Evolutionary conservation across 345 rosid genomes (phyloP), one percentile per base, ranked within the genome.

Genomic region (Salix dunnii): DNA sequence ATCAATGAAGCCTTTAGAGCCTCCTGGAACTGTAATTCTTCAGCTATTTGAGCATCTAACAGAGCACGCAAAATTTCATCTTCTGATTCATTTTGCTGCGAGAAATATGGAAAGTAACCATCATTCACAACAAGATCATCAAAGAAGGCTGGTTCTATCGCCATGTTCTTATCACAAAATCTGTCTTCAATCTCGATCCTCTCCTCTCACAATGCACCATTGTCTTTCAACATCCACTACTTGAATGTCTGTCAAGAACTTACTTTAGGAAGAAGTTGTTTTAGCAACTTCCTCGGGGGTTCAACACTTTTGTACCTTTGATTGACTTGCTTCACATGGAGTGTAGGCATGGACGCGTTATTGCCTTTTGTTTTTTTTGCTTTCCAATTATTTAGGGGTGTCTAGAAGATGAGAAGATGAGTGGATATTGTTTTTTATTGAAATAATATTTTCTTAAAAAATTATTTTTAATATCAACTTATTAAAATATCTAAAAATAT

Each of bases 11-110:
- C 31, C 10, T 78, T 35, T 7, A 71, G 21, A 25, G 40, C 71
- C 53, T 77, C 76, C 12, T 66, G 60, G 66, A 78, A 36, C 76
- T 72, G 80, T 18, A 67, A 38, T 35, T 53, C 25, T 70, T 70
- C 64, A 10, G 63, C 75, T 23, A 42, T 43, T 31, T 23, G 25
- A 43, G 80, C 48, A 48, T 70, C 75, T 9, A n/a, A 14, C 5
- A 33, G 46, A n/a, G 23, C 28, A 10, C 14, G 48, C 12, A 43
- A 33, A 10, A 55, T 20, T 16, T 38, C 42, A 68, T 18, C 9
- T 21, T 68, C 74, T 12, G 40, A 66, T 8, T 40, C 28, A 17
- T 23, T 27, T 61, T 40, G 23, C 38, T 61, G 43, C 3, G 27
- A 61, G 68, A 73, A 71, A 71, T 30, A 53, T 51, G 46, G 46